phyloP scores from a whole-genome alignment of 2,329 filamentous ascomycete species.

The Pseudocercospora vitis region DNA sequence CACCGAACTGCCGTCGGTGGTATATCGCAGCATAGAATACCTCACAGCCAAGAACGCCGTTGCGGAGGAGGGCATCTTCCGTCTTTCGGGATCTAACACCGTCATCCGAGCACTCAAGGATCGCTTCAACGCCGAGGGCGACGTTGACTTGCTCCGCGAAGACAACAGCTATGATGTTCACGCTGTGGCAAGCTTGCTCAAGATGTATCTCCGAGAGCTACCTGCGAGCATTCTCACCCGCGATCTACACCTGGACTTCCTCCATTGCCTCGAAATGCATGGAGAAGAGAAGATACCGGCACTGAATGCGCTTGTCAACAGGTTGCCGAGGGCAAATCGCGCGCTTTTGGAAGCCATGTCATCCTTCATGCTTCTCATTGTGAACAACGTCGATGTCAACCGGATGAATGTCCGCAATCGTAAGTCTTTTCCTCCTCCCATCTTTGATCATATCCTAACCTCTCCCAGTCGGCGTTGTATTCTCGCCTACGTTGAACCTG shows the following conservation, averaged over 20 bases:
- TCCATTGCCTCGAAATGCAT: conserved; percentile 67
- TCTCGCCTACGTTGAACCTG: conserved; percentile 95
- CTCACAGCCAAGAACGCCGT: conserved; percentile 78
- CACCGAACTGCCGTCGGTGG: conserved; percentile 81
- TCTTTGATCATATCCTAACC: conserved; percentile 21
- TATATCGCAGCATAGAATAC: conserved; percentile 94
- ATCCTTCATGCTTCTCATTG: conserved; percentile 85
- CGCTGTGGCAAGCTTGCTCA: conserved; percentile 89
- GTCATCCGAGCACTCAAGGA: conserved; percentile 89
- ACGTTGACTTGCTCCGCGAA: conserved; percentile 78
- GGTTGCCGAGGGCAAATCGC: conserved; percentile 76
- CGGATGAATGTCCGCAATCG: conserved; percentile 96
- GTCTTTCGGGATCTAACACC: conserved; percentile 92
- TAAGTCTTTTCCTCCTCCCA: conserved; percentile 31
- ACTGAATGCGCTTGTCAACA: conserved; percentile 75
- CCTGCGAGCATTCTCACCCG: conserved; percentile 88
- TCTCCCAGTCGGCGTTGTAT: conserved; percentile 79
- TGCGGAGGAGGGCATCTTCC: conserved; percentile 91
- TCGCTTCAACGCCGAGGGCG: conserved; percentile 89
- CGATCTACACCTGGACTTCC: conserved; percentile 85
- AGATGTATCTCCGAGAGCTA: conserved; percentile 88
- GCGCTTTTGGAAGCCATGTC: conserved; percentile 81
- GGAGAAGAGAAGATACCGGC: conserved; percentile 71
- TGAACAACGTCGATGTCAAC: conserved; percentile 85
- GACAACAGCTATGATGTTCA: conserved; percentile 92